Conservation (phyloP, 176 grass and related monocot species). For the Puya raimondii region DNA sequence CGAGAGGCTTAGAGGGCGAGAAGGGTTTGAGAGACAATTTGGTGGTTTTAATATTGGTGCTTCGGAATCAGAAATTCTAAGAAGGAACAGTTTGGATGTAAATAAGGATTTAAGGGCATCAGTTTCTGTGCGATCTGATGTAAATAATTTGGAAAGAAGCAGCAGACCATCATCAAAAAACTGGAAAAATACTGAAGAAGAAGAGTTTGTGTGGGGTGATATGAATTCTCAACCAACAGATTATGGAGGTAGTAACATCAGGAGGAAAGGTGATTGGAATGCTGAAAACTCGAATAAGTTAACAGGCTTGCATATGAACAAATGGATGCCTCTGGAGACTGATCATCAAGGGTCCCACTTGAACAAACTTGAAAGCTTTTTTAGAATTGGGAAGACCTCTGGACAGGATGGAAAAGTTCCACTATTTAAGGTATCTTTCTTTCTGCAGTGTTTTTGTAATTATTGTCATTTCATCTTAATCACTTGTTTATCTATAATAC, state of each 20-base stretch:
- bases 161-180: constrained; percentile 43
- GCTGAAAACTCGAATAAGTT: constrained; percentile 36
- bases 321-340: constrained; percentile 24
- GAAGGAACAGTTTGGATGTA: constrained; percentile 34
- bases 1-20: constrained; percentile 41
- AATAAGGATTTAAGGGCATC: constrained; percentile 30
- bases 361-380: constrained; percentile 28
- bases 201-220: constrained; percentile 93
- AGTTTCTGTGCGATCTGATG: constrained; percentile 33
- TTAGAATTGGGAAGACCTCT: constrained; percentile 31
- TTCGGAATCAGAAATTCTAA: constrained; percentile 35
- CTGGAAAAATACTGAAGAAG: constrained; percentile 96
- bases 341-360: constrained; percentile 25
- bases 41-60: constrained; percentile 22
- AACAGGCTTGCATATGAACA: constrained; percentile 37
- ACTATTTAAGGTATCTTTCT: constrained; percentile 45
- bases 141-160: constrained; percentile 38
- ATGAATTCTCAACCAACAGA: constrained; percentile 37
- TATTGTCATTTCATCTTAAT: not conserved
- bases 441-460: not conserved
- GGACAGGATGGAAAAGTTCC: constrained; percentile 33
- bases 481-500: not conserved
- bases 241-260: constrained; percentile 28
- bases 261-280: constrained; percentile 58
- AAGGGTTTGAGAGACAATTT: constrained; percentile 32